Conservation (phyloP, 805 yeast species). For the Saccharomyces mikatae region DNA sequence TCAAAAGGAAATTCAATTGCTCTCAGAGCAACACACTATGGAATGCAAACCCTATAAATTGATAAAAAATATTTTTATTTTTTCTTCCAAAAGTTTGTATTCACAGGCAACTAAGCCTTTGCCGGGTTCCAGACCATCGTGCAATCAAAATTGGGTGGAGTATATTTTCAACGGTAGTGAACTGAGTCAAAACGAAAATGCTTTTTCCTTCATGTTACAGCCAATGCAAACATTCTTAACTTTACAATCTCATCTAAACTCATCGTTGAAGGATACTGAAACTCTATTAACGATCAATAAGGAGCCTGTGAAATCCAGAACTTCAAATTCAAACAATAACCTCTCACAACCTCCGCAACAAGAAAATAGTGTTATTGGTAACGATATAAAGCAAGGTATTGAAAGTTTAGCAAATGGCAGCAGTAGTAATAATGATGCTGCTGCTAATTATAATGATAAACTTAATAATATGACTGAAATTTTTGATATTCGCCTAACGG, state of each 20-base stretch:
- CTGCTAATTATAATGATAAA: slow-evolving; percentile 1
- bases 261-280: slow-evolving; percentile 4
- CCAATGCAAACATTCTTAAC: slow-evolving; percentile 27
- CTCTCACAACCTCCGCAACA: background rate
- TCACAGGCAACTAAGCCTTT: slow-evolving; percentile 25
- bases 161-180: slow-evolving; percentile 22
- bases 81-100: slow-evolving; percentile 22
- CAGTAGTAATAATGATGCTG: background rate
- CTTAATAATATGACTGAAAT: slow-evolving; percentile 11
- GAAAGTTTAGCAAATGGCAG: background rate
- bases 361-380: background rate
- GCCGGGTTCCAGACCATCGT: slow-evolving; percentile 25
- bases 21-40: slow-evolving; percentile 18
- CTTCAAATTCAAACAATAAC: background rate
- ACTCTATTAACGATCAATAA: slow-evolving; percentile 18
- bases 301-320: slow-evolving; percentile 13
- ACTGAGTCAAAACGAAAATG: slow-evolving; percentile 22
- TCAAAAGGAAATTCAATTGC: slow-evolving; percentile 12
- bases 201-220: slow-evolving; percentile 22
- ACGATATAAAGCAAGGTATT: background rate
- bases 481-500: slow-evolving; percentile 25
- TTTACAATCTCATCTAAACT: slow-evolving; percentile 13
- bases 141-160: slow-evolving; percentile 26
- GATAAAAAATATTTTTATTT: slow-evolving; percentile 20
- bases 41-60: slow-evolving; percentile 17